Evolutionary conservation across 202 grass and related monocot genomes (phyloP).

Genomic region (Panicum hallii): DNA sequence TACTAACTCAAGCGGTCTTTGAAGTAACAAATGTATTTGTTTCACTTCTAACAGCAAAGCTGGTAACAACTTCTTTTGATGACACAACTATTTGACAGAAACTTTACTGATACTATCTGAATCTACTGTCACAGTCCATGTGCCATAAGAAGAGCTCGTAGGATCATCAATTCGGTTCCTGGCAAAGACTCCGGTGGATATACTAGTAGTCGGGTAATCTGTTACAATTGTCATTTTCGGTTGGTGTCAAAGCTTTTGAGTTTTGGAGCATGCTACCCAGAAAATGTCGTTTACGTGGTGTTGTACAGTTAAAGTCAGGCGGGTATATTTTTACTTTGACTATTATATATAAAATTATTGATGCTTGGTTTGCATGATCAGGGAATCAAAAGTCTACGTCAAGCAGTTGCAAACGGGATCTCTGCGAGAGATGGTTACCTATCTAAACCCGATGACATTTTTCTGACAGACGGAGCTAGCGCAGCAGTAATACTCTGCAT

Average conservation of each 20-base stretch:
- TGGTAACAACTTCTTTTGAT: background rate
- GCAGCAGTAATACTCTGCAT: constrained; percentile 58
- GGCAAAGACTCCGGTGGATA: constrained; percentile 62
- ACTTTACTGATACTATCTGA: background rate
- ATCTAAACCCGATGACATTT: constrained; percentile 65
- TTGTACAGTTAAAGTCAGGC: background rate
- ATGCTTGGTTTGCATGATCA: constrained; percentile 36
- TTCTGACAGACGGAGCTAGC: constrained; percentile 79
- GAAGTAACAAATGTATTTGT: background rate
- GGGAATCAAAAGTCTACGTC: constrained; percentile 63
- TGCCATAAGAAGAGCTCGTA: constrained; percentile 61
- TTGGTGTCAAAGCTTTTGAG: background rate
- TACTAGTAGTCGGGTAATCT: constrained; percentile 59
- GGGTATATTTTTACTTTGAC: background rate
- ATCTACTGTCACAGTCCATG: constrained; percentile 51
- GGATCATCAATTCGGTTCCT: constrained; percentile 56
- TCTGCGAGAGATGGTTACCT: constrained; percentile 69
- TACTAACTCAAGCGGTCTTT: background rate
- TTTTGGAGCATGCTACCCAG: background rate
- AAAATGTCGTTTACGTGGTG: background rate
- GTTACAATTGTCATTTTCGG: background rate
- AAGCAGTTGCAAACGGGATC: constrained; percentile 70
- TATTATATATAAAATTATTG: background rate
- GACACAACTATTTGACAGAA: background rate
- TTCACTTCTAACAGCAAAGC: constrained; percentile 13